Conservation (phyloP, 2,329 filamentous ascomycete species). For the Cladosporium sp. region DNA sequence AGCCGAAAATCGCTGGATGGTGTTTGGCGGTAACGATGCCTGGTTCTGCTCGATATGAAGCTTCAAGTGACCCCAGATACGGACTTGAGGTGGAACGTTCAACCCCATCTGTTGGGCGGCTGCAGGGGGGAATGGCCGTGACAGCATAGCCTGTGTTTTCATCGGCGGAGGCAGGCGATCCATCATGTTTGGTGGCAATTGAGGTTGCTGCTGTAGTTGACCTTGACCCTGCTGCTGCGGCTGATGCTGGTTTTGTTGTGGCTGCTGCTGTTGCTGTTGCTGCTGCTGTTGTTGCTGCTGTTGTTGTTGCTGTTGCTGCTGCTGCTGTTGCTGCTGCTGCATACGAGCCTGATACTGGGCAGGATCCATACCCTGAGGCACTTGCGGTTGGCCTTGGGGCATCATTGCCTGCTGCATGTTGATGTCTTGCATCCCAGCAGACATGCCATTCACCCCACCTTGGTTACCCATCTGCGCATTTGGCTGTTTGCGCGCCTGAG, state of each 20-base stretch:
- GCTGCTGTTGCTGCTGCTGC: slow-evolving; percentile 27
- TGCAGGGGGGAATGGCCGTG: slow-evolving; percentile 19
- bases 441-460: slow-evolving; percentile 5
- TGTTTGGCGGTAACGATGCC: slow-evolving; percentile 37
- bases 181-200: not conserved
- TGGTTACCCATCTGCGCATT: slow-evolving; percentile 11
- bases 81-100: slow-evolving; percentile 45
- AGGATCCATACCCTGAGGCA: slow-evolving; percentile 5
- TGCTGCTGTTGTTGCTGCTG: slow-evolving; percentile 19
- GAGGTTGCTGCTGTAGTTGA: slow-evolving; percentile 14
- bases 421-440: slow-evolving; percentile 9
- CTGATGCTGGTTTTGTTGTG: slow-evolving; percentile 12
- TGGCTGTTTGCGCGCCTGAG: slow-evolving; percentile 13
- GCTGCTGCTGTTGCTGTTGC: slow-evolving; percentile 24
- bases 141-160: slow-evolving; percentile 20
- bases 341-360: slow-evolving; percentile 10
- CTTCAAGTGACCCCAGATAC: slow-evolving; percentile 55
- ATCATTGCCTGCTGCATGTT: slow-evolving; percentile 10
- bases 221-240: slow-evolving; percentile 14
- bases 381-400: not conserved
- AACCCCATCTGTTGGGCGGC: slow-evolving; percentile 17
- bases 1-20: slow-evolving; percentile 35
- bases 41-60: slow-evolving; percentile 47
- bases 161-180: not conserved
- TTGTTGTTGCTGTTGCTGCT: slow-evolving; percentile 15